Base-by-base conservation (phyloP, 129 eudicot species). In the Flaveria trinervia region DNA sequence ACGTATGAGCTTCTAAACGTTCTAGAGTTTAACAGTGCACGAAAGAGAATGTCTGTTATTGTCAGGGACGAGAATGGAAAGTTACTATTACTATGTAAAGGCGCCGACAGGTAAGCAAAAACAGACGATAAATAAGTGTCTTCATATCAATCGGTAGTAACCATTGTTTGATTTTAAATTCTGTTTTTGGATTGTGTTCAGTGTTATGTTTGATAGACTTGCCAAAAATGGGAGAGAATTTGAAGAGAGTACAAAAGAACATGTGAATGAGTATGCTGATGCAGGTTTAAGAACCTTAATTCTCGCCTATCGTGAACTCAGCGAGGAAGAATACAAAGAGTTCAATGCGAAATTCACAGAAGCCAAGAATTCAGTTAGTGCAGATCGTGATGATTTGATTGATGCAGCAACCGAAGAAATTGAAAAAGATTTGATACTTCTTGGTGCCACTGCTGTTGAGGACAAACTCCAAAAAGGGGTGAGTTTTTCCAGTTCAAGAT, bases 391-490 rank as follows among this genome's bases (percentile, higher is more conserved):
- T 39, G 73, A 83, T n/a, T 39, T 90, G 79, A 85, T 93, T 7
- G 96, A 93, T 78, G 88, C 84, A 71, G 91, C 78, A 75, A 72
- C 96, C 5, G 87, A 90, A 71, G 84, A 67, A 76, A 65, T 90
- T 11, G 98, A 93, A 75, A 90, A 85, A 78, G 95, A 90, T 78
- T 78, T 94, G 79, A 91, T 89, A 76, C 96, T 94, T 80, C 93
- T 94, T 52, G 98, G 98, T 16, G 97, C 98, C 48, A 94, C 98
- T 22, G 98, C 98, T 23, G 98, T 94, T 68, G 98, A 94, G 82
- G 98, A 94, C 84, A 94, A 91, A 77, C 96, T 94, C 59, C 98
- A 93, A 75, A 83, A 84, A 72, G 98, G 98, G 90, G 98, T 92
- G 48, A 75, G 75, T 71, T 46, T 46, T 36, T 10, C 1, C 1